These are phyloP conservation scores for Neobulgaria alba DNA, from an alignment of 2,329 filamentous ascomycete genomes.

Conservation along the genomic window DNA sequence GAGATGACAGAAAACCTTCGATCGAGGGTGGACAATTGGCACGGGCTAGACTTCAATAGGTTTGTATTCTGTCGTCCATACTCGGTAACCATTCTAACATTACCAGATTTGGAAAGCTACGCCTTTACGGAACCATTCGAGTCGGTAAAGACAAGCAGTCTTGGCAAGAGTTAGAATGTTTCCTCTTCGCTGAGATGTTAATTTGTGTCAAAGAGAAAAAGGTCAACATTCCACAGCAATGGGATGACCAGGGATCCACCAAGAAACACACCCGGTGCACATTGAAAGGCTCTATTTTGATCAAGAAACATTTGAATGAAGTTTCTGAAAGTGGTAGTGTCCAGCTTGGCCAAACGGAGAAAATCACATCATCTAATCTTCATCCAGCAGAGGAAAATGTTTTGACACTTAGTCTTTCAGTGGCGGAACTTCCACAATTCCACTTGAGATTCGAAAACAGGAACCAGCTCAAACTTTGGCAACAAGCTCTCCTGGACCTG, in stretches of 20 bases:
- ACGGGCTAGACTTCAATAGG: slow-evolving; percentile 84
- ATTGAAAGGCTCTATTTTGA: slow-evolving; percentile 92
- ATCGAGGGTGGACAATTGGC: slow-evolving; percentile 94
- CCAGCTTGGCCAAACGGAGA: slow-evolving; percentile 23
- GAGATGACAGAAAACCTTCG: slow-evolving; percentile 81
- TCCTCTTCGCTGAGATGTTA: slow-evolving; percentile 95
- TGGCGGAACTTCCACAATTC: slow-evolving; percentile 86
- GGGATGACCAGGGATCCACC: slow-evolving; percentile 51
- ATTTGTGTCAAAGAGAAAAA: slow-evolving; percentile 99
- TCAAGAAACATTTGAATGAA: slow-evolving; percentile 94
- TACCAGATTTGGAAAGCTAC: slow-evolving; percentile 76
- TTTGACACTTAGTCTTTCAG: slow-evolving; percentile 82
- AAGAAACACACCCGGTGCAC: slow-evolving; percentile 70
- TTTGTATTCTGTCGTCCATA: slow-evolving; percentile 30
- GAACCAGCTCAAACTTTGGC: slow-evolving; percentile 82
- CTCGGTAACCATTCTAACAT: neutral
- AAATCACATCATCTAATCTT: slow-evolving; percentile 28
- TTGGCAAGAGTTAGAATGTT: slow-evolving; percentile 97
- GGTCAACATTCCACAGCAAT: slow-evolving; percentile 48
- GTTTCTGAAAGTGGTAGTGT: slow-evolving; percentile 58
- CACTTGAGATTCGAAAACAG: slow-evolving; percentile 82
- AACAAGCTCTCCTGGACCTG: slow-evolving; percentile 76
- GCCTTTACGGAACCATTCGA: slow-evolving; percentile 78
- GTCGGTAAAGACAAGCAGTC: slow-evolving; percentile 94
- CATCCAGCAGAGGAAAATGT: slow-evolving; percentile 62